These are phyloP conservation scores for Hanseniaspora thailandica DNA, from an alignment of 805 yeast species.

Conservation along the genomic window DNA sequence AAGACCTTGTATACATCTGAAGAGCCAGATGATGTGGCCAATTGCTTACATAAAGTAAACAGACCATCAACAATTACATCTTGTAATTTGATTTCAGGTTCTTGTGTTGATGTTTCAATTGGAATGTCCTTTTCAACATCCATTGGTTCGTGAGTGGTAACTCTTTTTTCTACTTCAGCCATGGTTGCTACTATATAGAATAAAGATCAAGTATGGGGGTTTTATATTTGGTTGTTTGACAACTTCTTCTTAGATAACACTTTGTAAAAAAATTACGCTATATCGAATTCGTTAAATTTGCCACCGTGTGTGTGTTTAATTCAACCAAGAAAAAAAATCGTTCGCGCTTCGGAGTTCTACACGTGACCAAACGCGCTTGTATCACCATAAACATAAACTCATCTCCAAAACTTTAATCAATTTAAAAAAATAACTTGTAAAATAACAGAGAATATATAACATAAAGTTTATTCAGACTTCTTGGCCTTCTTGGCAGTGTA, in stretches of 20 bases:
- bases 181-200: neutral
- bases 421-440: no score
- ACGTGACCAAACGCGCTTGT: neutral
- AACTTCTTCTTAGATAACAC: neutral
- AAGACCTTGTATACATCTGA: slow-evolving; percentile 78
- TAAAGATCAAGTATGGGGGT: no score
- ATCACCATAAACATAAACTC: neutral
- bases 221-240: neutral
- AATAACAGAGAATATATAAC: neutral
- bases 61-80: slow-evolving; percentile 27
- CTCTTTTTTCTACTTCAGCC: slow-evolving; percentile 1
- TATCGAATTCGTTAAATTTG: neutral
- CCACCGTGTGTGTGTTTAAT: slow-evolving; percentile 1
- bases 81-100: slow-evolving; percentile 21
- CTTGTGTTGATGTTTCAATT: slow-evolving; percentile 17
- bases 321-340: neutral
- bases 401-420: no score
- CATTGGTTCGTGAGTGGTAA: slow-evolving; percentile 16
- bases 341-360: neutral
- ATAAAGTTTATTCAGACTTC: slow-evolving; percentile 11
- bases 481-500: slow-evolving; percentile 15
- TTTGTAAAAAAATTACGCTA: neutral
- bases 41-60: slow-evolving; percentile 27
- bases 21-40: slow-evolving; percentile 48
- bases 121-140: slow-evolving; percentile 20